Base-by-base conservation (phyloP, 2,329 filamentous ascomycete species). In the Talaromyces sp. region DNA sequence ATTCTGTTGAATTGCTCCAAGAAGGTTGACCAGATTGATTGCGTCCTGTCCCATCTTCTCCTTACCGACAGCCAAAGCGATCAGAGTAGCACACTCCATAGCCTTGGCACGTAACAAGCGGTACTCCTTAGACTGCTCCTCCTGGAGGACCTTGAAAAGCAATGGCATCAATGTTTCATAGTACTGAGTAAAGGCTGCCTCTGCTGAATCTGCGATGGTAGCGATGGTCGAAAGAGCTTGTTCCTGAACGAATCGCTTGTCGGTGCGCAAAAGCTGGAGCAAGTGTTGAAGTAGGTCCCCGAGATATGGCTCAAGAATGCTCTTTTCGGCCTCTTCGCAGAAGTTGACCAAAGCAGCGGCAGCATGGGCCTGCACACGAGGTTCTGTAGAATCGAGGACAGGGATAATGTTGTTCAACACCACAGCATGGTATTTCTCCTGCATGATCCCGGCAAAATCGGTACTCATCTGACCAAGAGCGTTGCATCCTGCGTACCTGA, bases 391-490 rank as follows among this genome's bases (percentile, higher is more conserved):
- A 73, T 93, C 87, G 6, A 99, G 85, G 0, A 97, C 94, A 1
- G 94, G 93, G 62, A 99, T 93, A 63, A 99, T 95, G 70, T 92
- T 92, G 70, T 89, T 92, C 60, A 99, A 85, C 16, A 99, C 91
- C 52, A 89, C 85, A 69, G 91, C 87, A 77, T 97, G 95, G 78
- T 96, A 96, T 72, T 97, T 95, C 70, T 92, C 90, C 79, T 99
- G 95, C 94, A 99, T 98, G 11, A 91, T 96, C 13, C 93, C 93
- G 13, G 96, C 94, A 77, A 99, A 99, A 75, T 99, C 95, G 37
- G 95, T 99, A 81, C 94, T 98, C 95, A 99, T 99, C 79, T 99
- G 95, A 33, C 95, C 95, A n/a, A 99, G 86, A 49, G 95, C 95
- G 75, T 99, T 98, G 83, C 95, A 99, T 39, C 93, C 95, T 61